Evolutionary conservation across 805 yeast species (phyloP), one percentile per base, ranked within the genome.

Genomic region (Wickerhamiella lipophila): DNA sequence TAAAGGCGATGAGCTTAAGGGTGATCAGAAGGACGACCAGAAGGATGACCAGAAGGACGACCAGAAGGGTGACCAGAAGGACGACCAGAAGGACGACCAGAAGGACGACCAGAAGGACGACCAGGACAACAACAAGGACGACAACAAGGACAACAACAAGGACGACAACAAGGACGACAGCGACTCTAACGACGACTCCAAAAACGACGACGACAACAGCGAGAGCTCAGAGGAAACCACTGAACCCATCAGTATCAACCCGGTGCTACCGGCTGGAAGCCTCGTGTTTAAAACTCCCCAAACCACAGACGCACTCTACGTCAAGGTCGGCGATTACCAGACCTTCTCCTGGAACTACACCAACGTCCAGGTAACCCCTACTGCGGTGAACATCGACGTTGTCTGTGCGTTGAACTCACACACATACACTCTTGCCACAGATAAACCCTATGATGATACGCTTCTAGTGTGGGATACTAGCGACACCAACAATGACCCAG

Each of bases 291-390:
- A 54, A 6, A 59, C 65, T 7, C 72, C 72, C 1, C 56, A 56
- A 6, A 52, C 65, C 4, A 63, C 68, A 9, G 56, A 57, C 29
- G 48, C 60, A 12, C 63, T 69, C 1, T 68, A 68, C 46, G 54
- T 68, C 48, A 64, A 64, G 52, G 53, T 63, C 27, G 71, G 72
- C 2, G 62, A 58, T 18, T 51, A 54, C 25, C 71, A 69, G 18
- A 66, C 72, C 6, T 68, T 68, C 51, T 56, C 61, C 27, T 68
- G 72, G 72, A 58, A 60, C 27, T 68, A 62, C 53, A 66, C 71
- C 12, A 56, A 58, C 47, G 57, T 68, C 13, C 38, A 48, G 3
- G 58, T 63, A n/a, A 58, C 67, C 7, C 72, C 72, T 1, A 50
- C 58, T 7, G 64, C 63, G 0, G 50, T 68, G 40, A 66, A 68